phyloP scores from a whole-genome alignment of 2,329 filamentous ascomycete species.

The Ophiostoma sp. region DNA sequence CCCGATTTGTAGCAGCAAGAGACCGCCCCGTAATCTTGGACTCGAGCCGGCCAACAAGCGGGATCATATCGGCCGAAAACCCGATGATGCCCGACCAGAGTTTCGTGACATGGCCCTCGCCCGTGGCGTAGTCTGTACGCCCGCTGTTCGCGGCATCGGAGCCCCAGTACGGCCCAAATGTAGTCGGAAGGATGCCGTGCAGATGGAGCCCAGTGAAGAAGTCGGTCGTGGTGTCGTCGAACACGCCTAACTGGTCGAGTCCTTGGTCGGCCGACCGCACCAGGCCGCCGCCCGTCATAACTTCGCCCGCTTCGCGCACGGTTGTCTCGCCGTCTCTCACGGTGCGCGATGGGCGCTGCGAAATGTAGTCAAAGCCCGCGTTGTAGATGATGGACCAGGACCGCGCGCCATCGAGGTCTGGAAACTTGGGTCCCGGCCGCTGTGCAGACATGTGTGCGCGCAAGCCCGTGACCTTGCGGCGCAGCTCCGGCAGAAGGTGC shows the following conservation, averaged over 20 bases:
- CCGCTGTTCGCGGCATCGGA: slow-evolving; percentile 21
- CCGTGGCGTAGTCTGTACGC: neutral
- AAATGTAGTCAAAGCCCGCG: slow-evolving; percentile 48
- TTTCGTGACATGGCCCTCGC: slow-evolving; percentile 33
- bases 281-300: slow-evolving; percentile 53
- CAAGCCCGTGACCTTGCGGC: slow-evolving; percentile 41
- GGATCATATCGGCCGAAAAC: slow-evolving; percentile 42
- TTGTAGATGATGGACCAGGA: slow-evolving; percentile 49
- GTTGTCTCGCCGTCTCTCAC: neutral
- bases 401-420: slow-evolving; percentile 32
- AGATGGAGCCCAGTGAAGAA: slow-evolving; percentile 38
- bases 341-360: slow-evolving; percentile 38
- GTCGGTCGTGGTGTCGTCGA: slow-evolving; percentile 42
- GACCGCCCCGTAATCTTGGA: slow-evolving; percentile 31
- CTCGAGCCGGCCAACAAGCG: slow-evolving; percentile 45
- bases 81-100: slow-evolving; percentile 49
- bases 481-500: slow-evolving; percentile 47
- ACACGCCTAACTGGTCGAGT: slow-evolving; percentile 42
- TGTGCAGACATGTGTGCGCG: slow-evolving; percentile 49
- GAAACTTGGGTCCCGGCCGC: slow-evolving; percentile 36
- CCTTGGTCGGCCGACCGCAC: slow-evolving; percentile 40
- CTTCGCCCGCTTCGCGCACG: slow-evolving; percentile 36
- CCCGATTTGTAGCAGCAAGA: neutral
- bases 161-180: slow-evolving; percentile 40
- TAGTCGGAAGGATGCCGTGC: slow-evolving; percentile 38